Base-by-base conservation (phyloP, 2,329 filamentous ascomycete species). In the Penicillium hordei region DNA sequence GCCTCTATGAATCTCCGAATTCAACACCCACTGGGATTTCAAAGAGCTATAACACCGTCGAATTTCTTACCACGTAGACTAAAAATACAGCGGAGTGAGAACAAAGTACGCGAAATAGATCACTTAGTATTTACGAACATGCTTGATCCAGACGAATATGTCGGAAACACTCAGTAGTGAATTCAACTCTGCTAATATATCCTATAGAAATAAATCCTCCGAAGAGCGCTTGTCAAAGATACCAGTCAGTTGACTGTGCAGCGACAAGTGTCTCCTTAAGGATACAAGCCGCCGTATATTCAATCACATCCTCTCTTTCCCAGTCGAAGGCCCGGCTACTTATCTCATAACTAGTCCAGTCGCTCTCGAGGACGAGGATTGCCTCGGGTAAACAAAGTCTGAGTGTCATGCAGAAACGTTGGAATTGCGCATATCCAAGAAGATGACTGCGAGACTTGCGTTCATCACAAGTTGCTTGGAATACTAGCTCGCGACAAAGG, bases 171-270 rank as follows among this genome's bases (percentile, higher is more conserved):
- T 7, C 1, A 17, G 12, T 5, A 9, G 8, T 10, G 5, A 5
- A 25, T 25, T 23, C 3, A 9, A 40, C 1, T 2, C 7, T 1
- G 8, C 15, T 3, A 29, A 27, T 23, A 23, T 4, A 9, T 4
- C 8, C 1, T 17, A 10, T 10, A n/a, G 7, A 1, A 48, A 12
- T 39, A 5, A 4, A 29, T 15, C 9, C 15, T 19, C 38, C n/a
- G 0, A 23, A 4, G 1, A 25, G 6, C 9, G 1, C 21, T 4
- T 1, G 1, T 52, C 40, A 52, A 19, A 34, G 23, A 29, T 52
- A 52, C 50, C 50, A 52, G 29, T 45, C 50, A 19, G 29, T 52
- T 17, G 50, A 36, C 10, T 21, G 50, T 9, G 39, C 50, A 1
- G 31, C 50, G 8, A 8, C 8, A 1, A 52, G 39, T 17, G 40